Evolutionary conservation across 1,284 basidiomycete species (phyloP), one percentile per base, ranked within the genome.

Genomic region (Fomes fomentarius): DNA sequence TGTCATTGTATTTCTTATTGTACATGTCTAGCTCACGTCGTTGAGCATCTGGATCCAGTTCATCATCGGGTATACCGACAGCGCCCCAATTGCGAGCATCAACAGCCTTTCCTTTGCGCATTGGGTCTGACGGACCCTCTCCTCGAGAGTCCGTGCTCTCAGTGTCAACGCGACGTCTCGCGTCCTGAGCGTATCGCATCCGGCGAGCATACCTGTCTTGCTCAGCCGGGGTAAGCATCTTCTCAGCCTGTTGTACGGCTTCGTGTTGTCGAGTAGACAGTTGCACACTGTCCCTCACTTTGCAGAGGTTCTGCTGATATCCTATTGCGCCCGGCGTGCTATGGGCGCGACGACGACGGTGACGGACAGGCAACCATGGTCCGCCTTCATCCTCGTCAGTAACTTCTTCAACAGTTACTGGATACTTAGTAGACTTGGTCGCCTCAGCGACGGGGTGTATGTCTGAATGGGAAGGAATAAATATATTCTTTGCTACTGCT

Each of bases 71-170:
- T 17, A 57, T 50, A 2, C 37, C 48, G 9, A 44, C 47, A 2
- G 51, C 43, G 28, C 56, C 56, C 56, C 56, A 57, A 45, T 57
- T 57, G 25, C 51, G 44, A 1, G 56, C 42, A 25, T 57, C 56
- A 6, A 54, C 46, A 0, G 51, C 35, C 37, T 64, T 64, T 0
- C 60, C 63, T 30, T 64, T 64, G n/a, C 24, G 19, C 44, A n/a
- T 19, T 6, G 33, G 25, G 19, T 28, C 21, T 1, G 61, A 63
- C 1, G 58, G 49, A 5, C 58, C 61, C 24, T 58, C 61, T 0
- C 45, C 56, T 0, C 34, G 52, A n/a, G 56, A 57, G 24, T 48
- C 48, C 2, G 42, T 12, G 34, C 42, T 40, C 4, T 19, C 19
- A 2, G 44, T 35, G 12, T 19, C 19, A 3, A 14, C 17, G 15